Evolutionary conservation across 352 stramenopile genomes (phyloP).

Genomic region (Phytophthora uliginosa): DNA sequence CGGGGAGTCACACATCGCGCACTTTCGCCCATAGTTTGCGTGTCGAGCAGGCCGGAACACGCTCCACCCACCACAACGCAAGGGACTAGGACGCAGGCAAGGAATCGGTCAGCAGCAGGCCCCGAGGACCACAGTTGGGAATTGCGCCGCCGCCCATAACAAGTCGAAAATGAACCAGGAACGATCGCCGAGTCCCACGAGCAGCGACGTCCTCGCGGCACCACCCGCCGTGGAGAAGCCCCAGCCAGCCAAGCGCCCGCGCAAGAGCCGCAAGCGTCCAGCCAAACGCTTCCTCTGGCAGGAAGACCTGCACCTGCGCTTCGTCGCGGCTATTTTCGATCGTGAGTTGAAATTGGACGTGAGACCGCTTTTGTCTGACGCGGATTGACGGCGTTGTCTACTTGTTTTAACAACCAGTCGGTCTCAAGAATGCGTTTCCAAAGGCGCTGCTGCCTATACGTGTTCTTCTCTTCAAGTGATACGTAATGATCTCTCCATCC

Average conservation of each 20-base stretch:
- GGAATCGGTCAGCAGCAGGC: not conserved
- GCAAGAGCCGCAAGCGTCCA: constrained; percentile 83
- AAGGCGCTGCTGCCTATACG: constrained; percentile 71
- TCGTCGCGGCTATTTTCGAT: constrained; percentile 89
- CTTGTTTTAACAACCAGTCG: constrained; percentile 49
- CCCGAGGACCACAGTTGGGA: constrained; percentile 9
- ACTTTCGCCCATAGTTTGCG: constrained; percentile 1
- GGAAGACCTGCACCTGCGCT: constrained; percentile 83
- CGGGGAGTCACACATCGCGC: constrained; percentile 7
- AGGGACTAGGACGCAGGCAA: not conserved
- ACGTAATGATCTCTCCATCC: constrained; percentile 2
- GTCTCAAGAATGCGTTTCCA: constrained; percentile 83
- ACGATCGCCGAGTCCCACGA: constrained; percentile 12
- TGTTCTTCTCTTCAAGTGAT: constrained; percentile 11
- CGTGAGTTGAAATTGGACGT: constrained; percentile 37
- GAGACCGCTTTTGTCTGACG: constrained; percentile 9
- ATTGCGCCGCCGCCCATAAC: constrained; percentile 5
- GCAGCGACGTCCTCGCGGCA: constrained; percentile 1
- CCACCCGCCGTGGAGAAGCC: not conserved
- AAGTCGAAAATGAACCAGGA: constrained; percentile 13
- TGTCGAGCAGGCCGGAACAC: constrained; percentile 21
- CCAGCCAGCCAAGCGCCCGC: constrained; percentile 33
- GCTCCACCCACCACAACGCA: constrained; percentile 10
- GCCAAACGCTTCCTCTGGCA: constrained; percentile 85
- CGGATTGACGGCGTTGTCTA: not conserved